Evolutionary conservation across 495 filamentous ascomycete genomes (phyloP).

Genomic region (Diplogelasinospora grovesii): DNA sequence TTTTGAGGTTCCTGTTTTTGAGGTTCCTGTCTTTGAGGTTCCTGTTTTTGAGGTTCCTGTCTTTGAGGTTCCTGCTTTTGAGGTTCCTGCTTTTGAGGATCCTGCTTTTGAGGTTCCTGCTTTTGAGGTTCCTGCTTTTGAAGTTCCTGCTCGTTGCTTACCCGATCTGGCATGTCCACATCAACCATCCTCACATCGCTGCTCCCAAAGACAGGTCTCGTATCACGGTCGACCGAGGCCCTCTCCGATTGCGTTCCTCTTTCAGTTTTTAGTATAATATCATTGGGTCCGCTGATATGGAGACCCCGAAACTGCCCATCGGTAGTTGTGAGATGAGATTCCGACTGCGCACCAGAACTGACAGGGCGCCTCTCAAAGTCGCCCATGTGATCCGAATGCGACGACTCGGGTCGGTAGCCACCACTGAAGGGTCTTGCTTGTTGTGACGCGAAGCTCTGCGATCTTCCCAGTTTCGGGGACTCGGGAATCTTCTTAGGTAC

Average conservation of each 20-base stretch:
- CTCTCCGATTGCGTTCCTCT: conserved; percentile 35
- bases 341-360: conserved; percentile 41
- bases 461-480: conserved; percentile 36
- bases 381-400: conserved; percentile 35
- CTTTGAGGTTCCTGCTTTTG: too few species aligned
- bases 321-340: conserved; percentile 16
- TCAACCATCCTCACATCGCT: conserved; percentile 18
- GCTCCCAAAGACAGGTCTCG: conserved; percentile 10
- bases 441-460: conserved; percentile 36
- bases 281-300: conserved; percentile 28
- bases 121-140: too few species aligned
- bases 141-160: conserved; percentile 8
- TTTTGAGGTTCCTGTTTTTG: too few species aligned
- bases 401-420: conserved; percentile 25
- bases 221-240: conserved; percentile 31
- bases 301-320: conserved; percentile 28
- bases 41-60: too few species aligned
- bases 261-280: conserved; percentile 25
- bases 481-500: conserved; percentile 37
- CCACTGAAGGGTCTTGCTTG: conserved; percentile 33
- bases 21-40: too few species aligned
- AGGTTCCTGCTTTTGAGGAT: too few species aligned
- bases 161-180: conserved; percentile 4
- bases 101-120: too few species aligned
- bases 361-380: conserved; percentile 34